A percentile compares a stretch with the other conserved stretches of the same genome.
Conservation (phyloP, 164 flowering plant species). For the Magnolia changhungtana region DNA sequence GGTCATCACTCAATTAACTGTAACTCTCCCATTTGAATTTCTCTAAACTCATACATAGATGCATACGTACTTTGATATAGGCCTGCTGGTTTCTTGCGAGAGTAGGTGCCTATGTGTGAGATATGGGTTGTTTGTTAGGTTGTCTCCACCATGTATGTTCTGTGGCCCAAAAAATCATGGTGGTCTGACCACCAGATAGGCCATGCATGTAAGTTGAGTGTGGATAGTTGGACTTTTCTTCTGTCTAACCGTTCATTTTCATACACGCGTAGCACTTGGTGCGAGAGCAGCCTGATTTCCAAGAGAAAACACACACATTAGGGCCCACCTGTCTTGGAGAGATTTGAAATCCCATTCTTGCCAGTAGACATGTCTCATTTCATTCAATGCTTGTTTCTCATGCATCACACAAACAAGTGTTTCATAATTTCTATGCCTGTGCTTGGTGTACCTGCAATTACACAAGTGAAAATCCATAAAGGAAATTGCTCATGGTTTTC, state of each 20-base stretch:
- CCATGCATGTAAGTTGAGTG: not conserved
- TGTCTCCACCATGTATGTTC: not conserved
- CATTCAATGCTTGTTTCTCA: too few species aligned
- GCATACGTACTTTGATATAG: slow-evolving; percentile 3
- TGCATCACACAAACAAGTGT: too few species aligned
- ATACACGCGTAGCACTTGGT: too few species aligned
- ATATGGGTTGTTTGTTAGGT: not conserved
- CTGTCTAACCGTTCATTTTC: too few species aligned
- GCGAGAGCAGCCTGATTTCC: too few species aligned
- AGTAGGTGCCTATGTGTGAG: not conserved
- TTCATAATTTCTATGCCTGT: too few species aligned
- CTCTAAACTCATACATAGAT: slow-evolving; percentile 4
- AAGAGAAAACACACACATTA: too few species aligned
- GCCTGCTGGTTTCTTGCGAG: not conserved
- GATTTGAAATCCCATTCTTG: too few species aligned
- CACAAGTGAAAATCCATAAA: not conserved
- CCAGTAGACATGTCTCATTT: too few species aligned
- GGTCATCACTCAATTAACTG: slow-evolving; percentile 55
- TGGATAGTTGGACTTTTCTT: too few species aligned
- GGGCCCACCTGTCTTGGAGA: too few species aligned
- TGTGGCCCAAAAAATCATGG: not conserved
- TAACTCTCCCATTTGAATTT: slow-evolving; percentile 26
- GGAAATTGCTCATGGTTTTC: not conserved
- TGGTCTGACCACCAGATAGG: not conserved
- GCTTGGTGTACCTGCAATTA: not conserved